Percentiles rank a stretch among this genome's conserved stretches.
Evolutionary conservation across 345 rosid species (phyloP).

Genomic region (Heritiera fomes): DNA sequence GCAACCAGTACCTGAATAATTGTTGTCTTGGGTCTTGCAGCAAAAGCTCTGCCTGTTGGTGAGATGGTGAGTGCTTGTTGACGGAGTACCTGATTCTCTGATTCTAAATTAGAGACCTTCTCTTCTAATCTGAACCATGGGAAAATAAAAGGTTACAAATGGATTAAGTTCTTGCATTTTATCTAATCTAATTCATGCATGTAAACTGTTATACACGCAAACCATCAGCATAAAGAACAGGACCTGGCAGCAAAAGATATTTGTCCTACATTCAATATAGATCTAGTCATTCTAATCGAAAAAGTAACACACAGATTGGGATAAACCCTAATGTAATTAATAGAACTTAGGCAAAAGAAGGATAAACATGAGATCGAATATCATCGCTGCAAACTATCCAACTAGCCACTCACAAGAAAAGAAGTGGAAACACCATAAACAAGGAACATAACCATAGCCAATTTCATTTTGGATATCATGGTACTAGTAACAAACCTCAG

Average conservation of each 20-base stretch:
- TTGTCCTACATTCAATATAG: not conserved
- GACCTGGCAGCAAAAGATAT: not conserved
- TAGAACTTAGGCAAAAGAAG: not conserved
- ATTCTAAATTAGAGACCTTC: conserved; percentile 79
- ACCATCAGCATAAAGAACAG: not conserved
- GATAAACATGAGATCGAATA: not conserved
- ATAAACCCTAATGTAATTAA: not conserved
- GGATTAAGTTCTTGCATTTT: not conserved
- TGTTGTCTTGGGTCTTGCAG: conserved; percentile 59
- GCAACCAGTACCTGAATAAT: conserved; percentile 62
- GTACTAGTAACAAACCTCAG: conserved; percentile 66
- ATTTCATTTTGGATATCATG: not conserved
- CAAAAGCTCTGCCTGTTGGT: conserved; percentile 64
- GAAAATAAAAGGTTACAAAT: conserved; percentile 4
- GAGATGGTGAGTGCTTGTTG: conserved; percentile 83
- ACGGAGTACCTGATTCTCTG: conserved; percentile 91
- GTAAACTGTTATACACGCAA: not conserved
- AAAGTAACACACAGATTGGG: not conserved
- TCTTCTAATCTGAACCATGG: conserved; percentile 56
- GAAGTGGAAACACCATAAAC: not conserved
- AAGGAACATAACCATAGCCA: not conserved
- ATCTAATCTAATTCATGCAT: not conserved
- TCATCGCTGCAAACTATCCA: conserved; percentile 14
- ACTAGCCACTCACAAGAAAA: not conserved
- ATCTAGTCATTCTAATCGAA: not conserved